Conservation (phyloP, 1,139 yeast species). For the Scheffersomyces segobiensis region DNA sequence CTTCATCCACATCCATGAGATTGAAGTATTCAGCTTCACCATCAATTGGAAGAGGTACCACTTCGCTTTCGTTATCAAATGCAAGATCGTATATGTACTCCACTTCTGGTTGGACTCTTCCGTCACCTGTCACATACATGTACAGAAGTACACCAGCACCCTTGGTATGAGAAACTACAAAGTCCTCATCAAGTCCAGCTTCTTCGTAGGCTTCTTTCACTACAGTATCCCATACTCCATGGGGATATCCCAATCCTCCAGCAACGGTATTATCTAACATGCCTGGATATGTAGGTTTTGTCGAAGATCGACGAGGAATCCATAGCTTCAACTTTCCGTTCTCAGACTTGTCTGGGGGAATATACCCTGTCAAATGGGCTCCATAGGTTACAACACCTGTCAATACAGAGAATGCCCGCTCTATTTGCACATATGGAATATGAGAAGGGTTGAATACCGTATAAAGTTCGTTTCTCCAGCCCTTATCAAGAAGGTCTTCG, state of each 20-base stretch:
- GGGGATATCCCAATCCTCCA: slow-evolving; percentile 88
- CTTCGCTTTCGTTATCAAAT: slow-evolving; percentile 47
- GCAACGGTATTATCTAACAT: slow-evolving; percentile 93
- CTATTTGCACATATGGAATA: slow-evolving; percentile 65
- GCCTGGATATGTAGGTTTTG: slow-evolving; percentile 86
- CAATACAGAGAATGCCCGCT: slow-evolving; percentile 77
- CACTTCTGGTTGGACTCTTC: slow-evolving; percentile 83
- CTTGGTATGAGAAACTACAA: slow-evolving; percentile 45
- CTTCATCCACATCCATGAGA: slow-evolving; percentile 61
- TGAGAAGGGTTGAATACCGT: slow-evolving; percentile 60
- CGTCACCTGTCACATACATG: slow-evolving; percentile 50
- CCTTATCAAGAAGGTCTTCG: slow-evolving; percentile 47
- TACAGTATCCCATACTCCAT: slow-evolving; percentile 73
- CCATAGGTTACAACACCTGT: slow-evolving; percentile 91
- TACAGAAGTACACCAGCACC: slow-evolving; percentile 73
- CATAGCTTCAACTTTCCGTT: slow-evolving; percentile 61
- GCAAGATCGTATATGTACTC: slow-evolving; percentile 75
- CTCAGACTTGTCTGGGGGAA: slow-evolving; percentile 38
- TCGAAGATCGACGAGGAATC: slow-evolving; percentile 78
- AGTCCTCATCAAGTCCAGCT: slow-evolving; percentile 67
- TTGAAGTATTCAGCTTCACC: slow-evolving; percentile 80
- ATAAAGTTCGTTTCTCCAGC: slow-evolving; percentile 90
- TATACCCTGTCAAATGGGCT: slow-evolving; percentile 79
- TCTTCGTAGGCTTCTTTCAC: slow-evolving; percentile 88
- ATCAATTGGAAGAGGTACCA: slow-evolving; percentile 73